Evolutionary conservation across 345 rosid genomes (phyloP), one percentile per base, ranked within the genome.

Genomic region (Populus nigra): DNA sequence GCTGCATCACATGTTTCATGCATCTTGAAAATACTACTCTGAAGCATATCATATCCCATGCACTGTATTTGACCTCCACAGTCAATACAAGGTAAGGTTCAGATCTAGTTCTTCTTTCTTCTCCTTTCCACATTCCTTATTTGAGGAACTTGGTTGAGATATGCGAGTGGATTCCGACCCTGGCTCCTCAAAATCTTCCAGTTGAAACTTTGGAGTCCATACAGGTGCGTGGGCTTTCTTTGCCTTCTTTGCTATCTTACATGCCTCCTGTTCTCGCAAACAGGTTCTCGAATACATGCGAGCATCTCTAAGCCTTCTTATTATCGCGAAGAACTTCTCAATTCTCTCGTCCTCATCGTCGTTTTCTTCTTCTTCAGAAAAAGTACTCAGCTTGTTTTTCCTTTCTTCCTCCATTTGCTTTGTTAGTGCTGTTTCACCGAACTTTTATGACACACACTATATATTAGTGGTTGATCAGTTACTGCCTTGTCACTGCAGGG

Each of bases 231-330:
- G 47, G n/a, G 35, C 25, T 67, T 75, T 80, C 67, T 75, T 80
- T 35, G 31, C 29, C 70, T 68, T 79, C 74, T 69, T 74, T 38
- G 67, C 27, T 22, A 65, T 38, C 70, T 62, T 73, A 4, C 47
- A 62, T 7, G 73, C 77, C 45, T 68, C 78, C 50, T 49, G 7
- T 47, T 69, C 66, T 0, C 78, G 23, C 78, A 79, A 65, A 25
- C 82, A 68, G 73, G 45, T 79, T 59, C 39, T 25, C 1, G 78
- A 74, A 65, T 38, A 31, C 22, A 59, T 38, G 7, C 78, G 67
- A 74, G 27, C 71, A 59, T 70, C 75, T 79, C 75, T 13, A 15
- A 79, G 71, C 72, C 78, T 61, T 70, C 49, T 80, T 25, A 75
- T 70, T 35, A 80, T 63, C 0, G 78, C 43, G 27, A 75, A 70